Evolutionary conservation across 2,329 filamentous ascomycete species (phyloP).

Genomic region (Calonectria ilicicola): DNA sequence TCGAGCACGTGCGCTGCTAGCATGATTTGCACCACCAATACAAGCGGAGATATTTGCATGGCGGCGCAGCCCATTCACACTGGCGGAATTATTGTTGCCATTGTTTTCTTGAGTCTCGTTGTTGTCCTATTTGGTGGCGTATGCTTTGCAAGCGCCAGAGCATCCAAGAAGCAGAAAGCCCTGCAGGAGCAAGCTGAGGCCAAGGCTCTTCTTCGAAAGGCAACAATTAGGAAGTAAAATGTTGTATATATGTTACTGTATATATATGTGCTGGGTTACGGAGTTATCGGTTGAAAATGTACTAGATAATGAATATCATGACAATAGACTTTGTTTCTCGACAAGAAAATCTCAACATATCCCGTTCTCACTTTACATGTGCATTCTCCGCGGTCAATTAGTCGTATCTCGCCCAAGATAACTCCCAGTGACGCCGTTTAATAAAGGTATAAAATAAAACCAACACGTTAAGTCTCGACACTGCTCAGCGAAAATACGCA

Average conservation of each 20-base stretch:
- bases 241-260: not conserved
- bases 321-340: not conserved
- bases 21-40: not conserved
- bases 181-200: not conserved
- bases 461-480: too few relatives aligned
- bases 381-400: too few relatives aligned
- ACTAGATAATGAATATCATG: not conserved
- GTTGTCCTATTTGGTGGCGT: not conserved
- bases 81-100: not conserved
- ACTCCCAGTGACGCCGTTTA: too few relatives aligned
- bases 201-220: not conserved
- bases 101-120: not conserved
- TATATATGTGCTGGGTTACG: not conserved
- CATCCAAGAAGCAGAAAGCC: not conserved
- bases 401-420: too few relatives aligned
- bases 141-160: not conserved
- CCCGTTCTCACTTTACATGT: too few relatives aligned
- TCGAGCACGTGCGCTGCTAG: not conserved
- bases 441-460: too few relatives aligned
- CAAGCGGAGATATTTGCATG: not conserved
- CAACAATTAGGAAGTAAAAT: not conserved
- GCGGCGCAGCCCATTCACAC: not conserved
- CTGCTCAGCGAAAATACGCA: not conserved
- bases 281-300: not conserved
- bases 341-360: too few relatives aligned